Percentiles rank a stretch among this genome's conserved stretches.
Conservation (phyloP, 305 asterid species). For the Fraxinus ornus region DNA sequence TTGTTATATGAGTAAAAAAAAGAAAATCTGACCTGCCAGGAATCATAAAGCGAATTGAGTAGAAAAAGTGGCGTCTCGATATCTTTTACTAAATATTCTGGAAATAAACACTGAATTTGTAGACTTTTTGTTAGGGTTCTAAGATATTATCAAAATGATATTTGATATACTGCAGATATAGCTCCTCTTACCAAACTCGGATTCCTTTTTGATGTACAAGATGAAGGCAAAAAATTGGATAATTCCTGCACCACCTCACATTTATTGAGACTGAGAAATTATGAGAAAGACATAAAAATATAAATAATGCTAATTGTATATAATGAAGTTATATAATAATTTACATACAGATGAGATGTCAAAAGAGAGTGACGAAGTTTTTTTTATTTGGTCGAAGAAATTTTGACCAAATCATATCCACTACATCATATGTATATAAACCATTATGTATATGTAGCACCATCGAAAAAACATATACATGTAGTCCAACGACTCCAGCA, state of each 20-base stretch:
- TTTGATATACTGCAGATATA: neutral
- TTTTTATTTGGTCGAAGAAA: no score
- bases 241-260: conserved; percentile 24
- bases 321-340: no score
- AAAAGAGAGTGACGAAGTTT: no score
- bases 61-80: conserved; percentile 42
- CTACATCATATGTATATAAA: no score
- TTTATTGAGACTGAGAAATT: neutral
- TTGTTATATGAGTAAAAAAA: neutral
- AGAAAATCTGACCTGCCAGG: conserved; percentile 26
- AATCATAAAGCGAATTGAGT: conserved; percentile 32
- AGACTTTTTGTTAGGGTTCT: neutral
- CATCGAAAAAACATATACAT: conserved; percentile 25
- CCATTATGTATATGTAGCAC: no score
- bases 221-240: conserved; percentile 27
- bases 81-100: conserved; percentile 32
- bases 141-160: neutral
- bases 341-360: no score
- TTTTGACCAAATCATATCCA: no score
- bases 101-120: conserved; percentile 37
- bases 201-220: conserved; percentile 39
- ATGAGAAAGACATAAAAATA: neutral
- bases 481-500: conserved; percentile 16
- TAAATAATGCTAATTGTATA: no score
- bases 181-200: conserved; percentile 28